A percentile compares a stretch with the other conserved stretches of the same genome.
Evolutionary conservation across 179 eudicot species (phyloP).

Genomic region (Silene noctiflora): DNA sequence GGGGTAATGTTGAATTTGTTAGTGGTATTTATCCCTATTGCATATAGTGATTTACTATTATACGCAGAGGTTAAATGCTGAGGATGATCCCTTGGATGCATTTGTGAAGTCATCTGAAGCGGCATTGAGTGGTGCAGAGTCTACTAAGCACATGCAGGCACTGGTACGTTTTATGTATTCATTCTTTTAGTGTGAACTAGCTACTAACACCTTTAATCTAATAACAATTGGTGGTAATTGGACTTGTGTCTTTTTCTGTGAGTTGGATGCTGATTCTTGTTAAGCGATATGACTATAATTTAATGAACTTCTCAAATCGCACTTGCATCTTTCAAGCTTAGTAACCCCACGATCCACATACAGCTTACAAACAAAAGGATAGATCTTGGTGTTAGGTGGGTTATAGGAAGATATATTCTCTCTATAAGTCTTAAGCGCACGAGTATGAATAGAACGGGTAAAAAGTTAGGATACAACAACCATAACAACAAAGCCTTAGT

Average conservation of each 20-base stretch:
- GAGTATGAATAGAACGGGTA: background rate
- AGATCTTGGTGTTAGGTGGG: background rate
- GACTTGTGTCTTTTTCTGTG: background rate
- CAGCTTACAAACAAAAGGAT: background rate
- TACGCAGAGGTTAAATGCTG: constrained; percentile 67
- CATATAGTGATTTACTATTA: constrained; percentile 24
- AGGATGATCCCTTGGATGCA: constrained; percentile 71
- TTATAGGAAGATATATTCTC: background rate
- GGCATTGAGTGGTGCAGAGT: constrained; percentile 74
- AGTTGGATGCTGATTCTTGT: background rate
- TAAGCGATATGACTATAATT: background rate
- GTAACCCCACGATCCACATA: background rate
- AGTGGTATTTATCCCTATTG: constrained; percentile 2
- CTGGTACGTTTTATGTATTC: constrained; percentile 41
- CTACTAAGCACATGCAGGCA: constrained; percentile 82
- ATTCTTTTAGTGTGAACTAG: background rate
- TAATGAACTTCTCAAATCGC: background rate
- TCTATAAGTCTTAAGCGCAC: background rate
- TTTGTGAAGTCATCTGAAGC: constrained; percentile 81
- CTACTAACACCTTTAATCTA: background rate
- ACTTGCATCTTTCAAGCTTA: constrained; percentile 8
- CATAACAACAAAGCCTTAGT: too few relatives aligned
- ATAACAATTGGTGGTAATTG: background rate
- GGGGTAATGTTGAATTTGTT: background rate
- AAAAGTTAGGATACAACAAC: background rate